These are phyloP conservation scores for Suillus occidentalis DNA, from an alignment of 768 basidiomycete genomes.

Conservation along the genomic window DNA sequence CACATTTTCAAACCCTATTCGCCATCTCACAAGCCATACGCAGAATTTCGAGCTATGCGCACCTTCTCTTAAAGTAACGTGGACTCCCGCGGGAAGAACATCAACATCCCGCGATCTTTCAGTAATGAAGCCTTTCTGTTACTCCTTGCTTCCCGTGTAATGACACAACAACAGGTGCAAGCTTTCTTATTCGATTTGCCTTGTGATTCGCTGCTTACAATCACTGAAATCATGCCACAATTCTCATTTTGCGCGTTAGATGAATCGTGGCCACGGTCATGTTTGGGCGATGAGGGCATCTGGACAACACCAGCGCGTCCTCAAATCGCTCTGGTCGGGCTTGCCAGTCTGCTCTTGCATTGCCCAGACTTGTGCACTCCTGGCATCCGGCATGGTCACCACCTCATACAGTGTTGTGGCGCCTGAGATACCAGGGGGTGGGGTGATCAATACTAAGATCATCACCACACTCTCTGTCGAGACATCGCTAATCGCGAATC, in stretches of 20 bases:
- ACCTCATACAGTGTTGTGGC: background rate
- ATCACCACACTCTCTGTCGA: background rate
- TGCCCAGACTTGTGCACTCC: background rate
- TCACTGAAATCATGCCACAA: background rate
- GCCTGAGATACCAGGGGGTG: background rate
- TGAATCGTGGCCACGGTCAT: background rate
- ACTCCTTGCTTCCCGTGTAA: background rate
- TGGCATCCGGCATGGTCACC: background rate
- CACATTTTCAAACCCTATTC: background rate
- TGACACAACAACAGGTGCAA: background rate
- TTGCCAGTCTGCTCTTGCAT: background rate
- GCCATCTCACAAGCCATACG: background rate
- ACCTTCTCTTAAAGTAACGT: background rate
- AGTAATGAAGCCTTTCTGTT: constrained; percentile 16
- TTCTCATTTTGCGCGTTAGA: background rate
- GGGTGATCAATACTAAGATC: constrained; percentile 1
- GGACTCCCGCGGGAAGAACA: background rate
- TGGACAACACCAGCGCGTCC: background rate
- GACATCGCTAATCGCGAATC: background rate
- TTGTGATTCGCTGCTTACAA: background rate
- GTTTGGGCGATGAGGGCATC: background rate
- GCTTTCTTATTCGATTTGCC: background rate
- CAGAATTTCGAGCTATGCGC: background rate
- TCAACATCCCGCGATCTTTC: background rate
- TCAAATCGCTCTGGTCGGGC: background rate